These are phyloP conservation scores for Populus euphratica DNA, from an alignment of 345 rosid species.

Conservation along the genomic window DNA sequence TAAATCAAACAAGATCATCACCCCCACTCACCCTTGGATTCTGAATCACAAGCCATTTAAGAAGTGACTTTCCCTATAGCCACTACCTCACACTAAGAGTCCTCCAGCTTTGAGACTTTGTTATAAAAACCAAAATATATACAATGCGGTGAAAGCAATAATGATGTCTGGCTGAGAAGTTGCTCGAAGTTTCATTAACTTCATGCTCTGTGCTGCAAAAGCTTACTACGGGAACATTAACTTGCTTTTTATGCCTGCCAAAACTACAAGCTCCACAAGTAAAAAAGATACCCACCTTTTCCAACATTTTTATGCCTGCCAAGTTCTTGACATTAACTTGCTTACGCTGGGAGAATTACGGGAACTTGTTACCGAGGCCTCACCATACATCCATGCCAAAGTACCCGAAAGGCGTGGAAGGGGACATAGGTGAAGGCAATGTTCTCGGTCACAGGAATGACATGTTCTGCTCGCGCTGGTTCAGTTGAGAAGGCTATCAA, in stretches of 20 bases:
- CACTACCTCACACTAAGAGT: neutral
- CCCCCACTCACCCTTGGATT: neutral
- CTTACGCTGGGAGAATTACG: conserved; percentile 48
- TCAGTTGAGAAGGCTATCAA: conserved; percentile 89
- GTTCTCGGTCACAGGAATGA: conserved; percentile 73
- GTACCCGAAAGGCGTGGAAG: conserved; percentile 46
- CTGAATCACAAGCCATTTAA: neutral
- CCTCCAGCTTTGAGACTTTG: neutral
- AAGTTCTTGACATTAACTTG: conserved; percentile 64
- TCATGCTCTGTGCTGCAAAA: neutral
- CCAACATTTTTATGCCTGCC: conserved; percentile 43
- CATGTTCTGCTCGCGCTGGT: conserved; percentile 93
- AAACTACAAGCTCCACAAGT: neutral
- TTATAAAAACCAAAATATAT: no score
- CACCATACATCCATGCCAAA: conserved; percentile 64
- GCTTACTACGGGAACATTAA: no score
- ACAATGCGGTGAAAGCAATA: neutral
- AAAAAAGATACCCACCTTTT: neutral
- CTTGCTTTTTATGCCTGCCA: neutral
- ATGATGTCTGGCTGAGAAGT: neutral
- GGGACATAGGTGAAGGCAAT: conserved; percentile 48
- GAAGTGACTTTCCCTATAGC: neutral
- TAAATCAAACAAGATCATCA: neutral
- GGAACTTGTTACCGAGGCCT: conserved; percentile 42
- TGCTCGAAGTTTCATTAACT: neutral